Evolutionary conservation across 164 flowering plant species (phyloP).

Genomic region (Vitis riparia): DNA sequence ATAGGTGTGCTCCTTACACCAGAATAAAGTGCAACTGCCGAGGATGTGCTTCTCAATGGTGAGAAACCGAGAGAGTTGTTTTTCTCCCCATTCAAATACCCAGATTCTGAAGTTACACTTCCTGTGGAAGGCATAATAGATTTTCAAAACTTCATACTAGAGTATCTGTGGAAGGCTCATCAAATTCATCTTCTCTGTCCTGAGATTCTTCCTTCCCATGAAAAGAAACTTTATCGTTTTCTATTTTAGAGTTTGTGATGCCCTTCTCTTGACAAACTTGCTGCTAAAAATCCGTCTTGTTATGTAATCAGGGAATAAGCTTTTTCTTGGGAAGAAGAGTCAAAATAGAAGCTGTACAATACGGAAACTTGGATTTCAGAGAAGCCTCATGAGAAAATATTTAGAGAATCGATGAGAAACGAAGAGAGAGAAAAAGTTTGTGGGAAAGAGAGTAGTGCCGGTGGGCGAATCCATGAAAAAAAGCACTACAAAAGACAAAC

Average conservation of each 20-base stretch:
- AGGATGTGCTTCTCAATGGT: conserved; percentile 39
- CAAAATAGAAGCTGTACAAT: not conserved
- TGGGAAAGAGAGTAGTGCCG: not conserved
- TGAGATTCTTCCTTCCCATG: conserved; percentile 36
- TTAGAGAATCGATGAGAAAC: conserved; percentile 1
- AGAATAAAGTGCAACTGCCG: conserved; percentile 28
- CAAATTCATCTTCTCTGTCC: conserved; percentile 81
- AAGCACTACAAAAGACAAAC: not conserved
- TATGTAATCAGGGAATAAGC: not conserved
- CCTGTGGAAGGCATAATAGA: conserved; percentile 27
- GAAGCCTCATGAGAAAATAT: conserved; percentile 5
- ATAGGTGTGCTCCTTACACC: conserved; percentile 31
- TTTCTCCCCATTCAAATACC: conserved; percentile 40
- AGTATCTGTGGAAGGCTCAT: conserved; percentile 60
- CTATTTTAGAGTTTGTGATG: conserved; percentile 64
- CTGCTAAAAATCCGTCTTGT: not conserved
- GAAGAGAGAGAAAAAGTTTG: not conserved
- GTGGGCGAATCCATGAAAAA: conserved; percentile 12
- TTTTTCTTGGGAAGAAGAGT: conserved; percentile 10
- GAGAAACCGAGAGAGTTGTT: conserved; percentile 51
- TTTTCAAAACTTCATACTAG: conserved; percentile 74
- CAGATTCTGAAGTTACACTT: conserved; percentile 37
- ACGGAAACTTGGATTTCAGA: conserved; percentile 18
- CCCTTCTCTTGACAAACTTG: conserved; percentile 50
- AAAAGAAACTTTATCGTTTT: conserved; percentile 58